Evolutionary conservation across 1,284 basidiomycete genomes (phyloP).

Genomic region (Papiliotrema terrestris): DNA sequence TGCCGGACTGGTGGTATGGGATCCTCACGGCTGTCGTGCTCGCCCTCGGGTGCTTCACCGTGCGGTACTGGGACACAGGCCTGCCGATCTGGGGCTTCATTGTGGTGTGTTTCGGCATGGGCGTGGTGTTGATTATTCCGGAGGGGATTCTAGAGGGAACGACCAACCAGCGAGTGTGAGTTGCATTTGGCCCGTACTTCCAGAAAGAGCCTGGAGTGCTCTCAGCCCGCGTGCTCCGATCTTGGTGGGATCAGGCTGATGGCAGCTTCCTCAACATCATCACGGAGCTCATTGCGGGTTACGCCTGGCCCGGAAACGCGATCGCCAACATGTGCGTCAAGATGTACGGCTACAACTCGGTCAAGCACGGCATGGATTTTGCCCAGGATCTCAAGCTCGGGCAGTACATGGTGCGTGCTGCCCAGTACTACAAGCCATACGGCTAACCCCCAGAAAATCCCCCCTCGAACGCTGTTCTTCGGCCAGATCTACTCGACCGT

Average conservation of each 20-base stretch:
- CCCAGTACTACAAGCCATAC: constrained; percentile 15
- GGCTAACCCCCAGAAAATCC: constrained; percentile 24
- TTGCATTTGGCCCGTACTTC: not conserved
- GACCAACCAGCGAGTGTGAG: constrained; percentile 54
- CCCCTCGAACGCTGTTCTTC: constrained; percentile 55
- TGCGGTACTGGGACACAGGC: constrained; percentile 57
- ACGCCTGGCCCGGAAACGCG: constrained; percentile 58
- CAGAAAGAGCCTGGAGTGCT: too few species aligned
- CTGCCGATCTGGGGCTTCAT: constrained; percentile 61
- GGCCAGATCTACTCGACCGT: constrained; percentile 58
- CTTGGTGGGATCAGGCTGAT: too few species aligned
- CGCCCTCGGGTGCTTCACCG: constrained; percentile 46
- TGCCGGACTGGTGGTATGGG: constrained; percentile 74
- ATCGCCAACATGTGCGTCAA: constrained; percentile 66
- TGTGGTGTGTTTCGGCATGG: constrained; percentile 46
- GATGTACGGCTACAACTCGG: constrained; percentile 29
- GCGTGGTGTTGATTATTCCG: constrained; percentile 55
- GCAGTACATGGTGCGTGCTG: constrained; percentile 40
- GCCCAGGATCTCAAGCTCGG: constrained; percentile 56
- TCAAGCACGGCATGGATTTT: constrained; percentile 32
- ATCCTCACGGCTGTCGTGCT: constrained; percentile 60
- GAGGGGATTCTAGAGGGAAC: constrained; percentile 59
- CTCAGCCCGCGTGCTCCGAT: too few species aligned
- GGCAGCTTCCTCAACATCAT: constrained; percentile 48
- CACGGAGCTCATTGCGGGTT: constrained; percentile 61